Evolutionary conservation across 352 stramenopile genomes (phyloP).

Genomic region (Thraustochytrium sp.): DNA sequence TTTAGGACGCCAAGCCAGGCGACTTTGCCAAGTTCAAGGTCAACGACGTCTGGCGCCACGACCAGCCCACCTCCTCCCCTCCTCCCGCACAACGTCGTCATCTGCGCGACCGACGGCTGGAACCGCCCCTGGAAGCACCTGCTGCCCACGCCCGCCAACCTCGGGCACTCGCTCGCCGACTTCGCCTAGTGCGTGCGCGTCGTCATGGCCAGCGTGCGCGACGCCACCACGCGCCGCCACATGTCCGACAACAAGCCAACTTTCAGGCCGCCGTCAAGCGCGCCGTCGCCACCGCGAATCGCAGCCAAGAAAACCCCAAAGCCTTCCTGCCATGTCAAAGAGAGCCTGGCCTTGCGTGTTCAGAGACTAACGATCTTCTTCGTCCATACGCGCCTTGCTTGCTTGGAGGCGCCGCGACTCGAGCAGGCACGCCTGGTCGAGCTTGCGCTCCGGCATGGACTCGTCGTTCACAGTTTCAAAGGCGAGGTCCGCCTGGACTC

Average conservation of each 20-base stretch:
- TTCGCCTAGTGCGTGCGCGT: background rate
- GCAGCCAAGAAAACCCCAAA: too few relatives aligned
- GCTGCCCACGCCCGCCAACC: background rate
- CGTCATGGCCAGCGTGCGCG: background rate
- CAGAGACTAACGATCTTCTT: too few relatives aligned
- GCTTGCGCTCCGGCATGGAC: background rate
- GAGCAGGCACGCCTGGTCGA: background rate
- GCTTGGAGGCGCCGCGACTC: too few relatives aligned
- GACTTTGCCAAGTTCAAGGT: background rate
- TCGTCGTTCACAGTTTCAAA: background rate
- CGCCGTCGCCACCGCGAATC: slow-evolving; percentile 7
- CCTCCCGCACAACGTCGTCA: slow-evolving; percentile 13
- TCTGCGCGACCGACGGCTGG: background rate
- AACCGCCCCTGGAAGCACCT: background rate
- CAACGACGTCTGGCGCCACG: slow-evolving; percentile 2
- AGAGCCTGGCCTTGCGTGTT: too few relatives aligned
- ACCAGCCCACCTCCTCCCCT: background rate
- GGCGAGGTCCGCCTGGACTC: background rate
- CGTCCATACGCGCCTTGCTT: too few relatives aligned
- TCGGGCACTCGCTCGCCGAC: background rate
- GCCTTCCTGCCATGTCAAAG: too few relatives aligned
- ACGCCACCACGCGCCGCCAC: background rate
- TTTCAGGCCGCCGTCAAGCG: background rate
- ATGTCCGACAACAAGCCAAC: background rate
- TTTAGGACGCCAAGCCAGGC: background rate